Evolutionary conservation across 148 eudicot species (phyloP), one percentile per base, ranked within the genome.

Genomic region (Fagopyrum esculentum): DNA sequence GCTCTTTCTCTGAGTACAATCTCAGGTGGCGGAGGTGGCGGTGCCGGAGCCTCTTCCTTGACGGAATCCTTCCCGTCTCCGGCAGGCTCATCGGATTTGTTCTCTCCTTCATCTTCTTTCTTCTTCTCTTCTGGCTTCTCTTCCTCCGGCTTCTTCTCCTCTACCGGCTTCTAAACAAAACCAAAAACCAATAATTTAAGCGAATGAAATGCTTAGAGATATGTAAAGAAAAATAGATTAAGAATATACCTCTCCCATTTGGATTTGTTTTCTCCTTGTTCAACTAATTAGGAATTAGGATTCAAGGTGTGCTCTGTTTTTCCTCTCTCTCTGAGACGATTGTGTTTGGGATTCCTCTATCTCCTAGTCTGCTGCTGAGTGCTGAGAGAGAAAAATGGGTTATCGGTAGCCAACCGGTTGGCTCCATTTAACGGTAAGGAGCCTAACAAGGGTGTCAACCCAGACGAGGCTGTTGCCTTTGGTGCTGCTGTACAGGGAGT

Each of bases 21-120:
- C 77, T 91, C 98, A 63, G 80, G 90, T 13, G 96, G 90, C 52
- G 91, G 92, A 0, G 92, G 88, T 0, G 93, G 92, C 1, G 89
- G 85, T 5, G 80, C 71, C 6, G 82, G 57, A 15, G 50, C 19
- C 71, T 66, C 47, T 46, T 75, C 81, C 79, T 79, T 85, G 52
- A 9, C 52, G 3, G 72, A 78, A n/a, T 78, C 75, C 30, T 80
- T 80, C 6, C 51, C 51, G 6, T 16, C 49, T 70, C 50, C 73
- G 12, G 9, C 30, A 6, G 12, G 26, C 15, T 70, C 51, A 1
- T 45, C 73, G 35, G 73, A 1, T 19, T 45, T 45, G 15, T 56
- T 66, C 61, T 75, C 80, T 29, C 59, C 77, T 0, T 55, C 61
- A 4, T 35, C 54, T 5, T 54, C 73, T 0, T 73, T 59, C 6